phyloP scores from a whole-genome alignment of 2,329 filamentous ascomycete genomes.

The Fusarium napiforme region DNA sequence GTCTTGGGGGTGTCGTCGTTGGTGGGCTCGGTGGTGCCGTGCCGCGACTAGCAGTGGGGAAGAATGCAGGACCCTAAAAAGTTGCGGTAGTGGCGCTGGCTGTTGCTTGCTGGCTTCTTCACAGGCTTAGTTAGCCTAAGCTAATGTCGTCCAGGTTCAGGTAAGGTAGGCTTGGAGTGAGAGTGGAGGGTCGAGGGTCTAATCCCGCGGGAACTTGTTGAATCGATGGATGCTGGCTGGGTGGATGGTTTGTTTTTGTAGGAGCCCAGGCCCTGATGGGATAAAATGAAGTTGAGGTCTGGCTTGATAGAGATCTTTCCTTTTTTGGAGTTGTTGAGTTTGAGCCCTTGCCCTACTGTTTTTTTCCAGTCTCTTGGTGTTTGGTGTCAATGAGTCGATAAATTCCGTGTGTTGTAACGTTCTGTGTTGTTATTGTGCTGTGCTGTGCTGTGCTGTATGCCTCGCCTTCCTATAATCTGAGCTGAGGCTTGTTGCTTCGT shows the following conservation, averaged over 20 bases:
- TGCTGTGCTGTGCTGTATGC: constrained; percentile 24
- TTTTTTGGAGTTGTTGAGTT: constrained; percentile 30
- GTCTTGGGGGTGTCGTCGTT: constrained; percentile 13
- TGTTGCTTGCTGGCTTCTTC: constrained; percentile 10
- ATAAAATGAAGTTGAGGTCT: constrained; percentile 30
- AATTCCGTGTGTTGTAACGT: constrained; percentile 9
- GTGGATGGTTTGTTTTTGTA: constrained; percentile 5
- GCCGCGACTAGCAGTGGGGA: constrained; percentile 31
- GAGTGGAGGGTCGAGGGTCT: constrained; percentile 12
- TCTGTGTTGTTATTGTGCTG: background rate
- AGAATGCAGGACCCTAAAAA: constrained; percentile 39
- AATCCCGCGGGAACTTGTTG: constrained; percentile 30
- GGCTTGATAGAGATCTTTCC: constrained; percentile 32
- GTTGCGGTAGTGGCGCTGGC: constrained; percentile 27
- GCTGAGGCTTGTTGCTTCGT: constrained; percentile 30
- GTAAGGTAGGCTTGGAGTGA: background rate
- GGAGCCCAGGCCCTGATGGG: constrained; percentile 17
- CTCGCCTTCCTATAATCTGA: constrained; percentile 21
- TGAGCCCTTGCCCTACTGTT: constrained; percentile 37
- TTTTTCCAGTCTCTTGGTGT: background rate
- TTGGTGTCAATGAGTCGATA: constrained; percentile 19
- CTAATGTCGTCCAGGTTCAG: constrained; percentile 1
- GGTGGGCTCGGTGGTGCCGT: constrained; percentile 36
- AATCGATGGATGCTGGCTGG: background rate
- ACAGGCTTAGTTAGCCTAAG: constrained; percentile 28